These are phyloP conservation scores for Chaetomium cochliodes DNA, from an alignment of 495 filamentous ascomycete species.

Conservation along the genomic window DNA sequence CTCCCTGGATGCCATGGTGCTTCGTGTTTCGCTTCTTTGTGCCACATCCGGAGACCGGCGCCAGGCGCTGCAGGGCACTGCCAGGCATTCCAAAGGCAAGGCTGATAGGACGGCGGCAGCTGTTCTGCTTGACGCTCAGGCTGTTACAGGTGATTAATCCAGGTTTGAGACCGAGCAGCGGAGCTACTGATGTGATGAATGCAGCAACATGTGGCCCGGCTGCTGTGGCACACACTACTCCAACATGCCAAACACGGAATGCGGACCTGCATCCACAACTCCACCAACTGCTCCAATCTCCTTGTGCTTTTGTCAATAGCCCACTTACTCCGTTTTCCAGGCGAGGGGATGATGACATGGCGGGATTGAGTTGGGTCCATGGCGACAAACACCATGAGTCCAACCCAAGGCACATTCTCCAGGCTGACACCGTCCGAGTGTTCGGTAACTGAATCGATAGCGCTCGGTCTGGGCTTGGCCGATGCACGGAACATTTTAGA, in stretches of 20 bases:
- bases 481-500: too few relatives aligned
- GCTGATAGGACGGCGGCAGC: background rate
- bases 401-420: background rate
- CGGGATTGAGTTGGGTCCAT: background rate
- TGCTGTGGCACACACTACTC: too few relatives aligned
- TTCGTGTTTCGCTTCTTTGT: background rate
- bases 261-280: too few relatives aligned
- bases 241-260: too few relatives aligned
- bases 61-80: background rate
- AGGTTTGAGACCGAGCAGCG: background rate
- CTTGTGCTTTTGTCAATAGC: too few relatives aligned
- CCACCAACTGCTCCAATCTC: too few relatives aligned
- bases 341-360: background rate
- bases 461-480: background rate
- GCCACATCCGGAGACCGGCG: background rate
- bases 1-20: background rate
- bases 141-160: background rate
- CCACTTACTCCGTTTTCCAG: too few relatives aligned
- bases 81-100: too few relatives aligned
- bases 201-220: too few relatives aligned
- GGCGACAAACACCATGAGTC: background rate
- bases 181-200: too few relatives aligned
- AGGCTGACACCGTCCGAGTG: background rate
- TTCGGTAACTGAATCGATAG: conserved; percentile 10
- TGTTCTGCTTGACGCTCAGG: background rate